Evolutionary conservation across 1,284 basidiomycete species (phyloP).

Genomic region (Schizophyllum amplum): DNA sequence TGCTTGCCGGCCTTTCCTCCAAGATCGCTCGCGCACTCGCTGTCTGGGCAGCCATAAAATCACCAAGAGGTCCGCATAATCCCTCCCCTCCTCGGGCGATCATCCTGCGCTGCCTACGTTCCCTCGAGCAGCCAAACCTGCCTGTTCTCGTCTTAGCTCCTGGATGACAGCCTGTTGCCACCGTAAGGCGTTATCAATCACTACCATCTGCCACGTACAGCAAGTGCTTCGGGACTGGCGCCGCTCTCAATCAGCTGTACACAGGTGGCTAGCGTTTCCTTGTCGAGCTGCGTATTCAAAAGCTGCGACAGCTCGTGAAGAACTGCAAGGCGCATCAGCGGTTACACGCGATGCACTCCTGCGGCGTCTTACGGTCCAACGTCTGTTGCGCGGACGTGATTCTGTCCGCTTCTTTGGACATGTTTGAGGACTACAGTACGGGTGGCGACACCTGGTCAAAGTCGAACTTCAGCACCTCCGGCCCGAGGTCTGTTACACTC

Average conservation of each 20-base stretch:
- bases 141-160: slow-evolving; percentile 62
- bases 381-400: slow-evolving; percentile 71
- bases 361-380: slow-evolving; percentile 60
- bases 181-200: neutral
- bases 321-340: slow-evolving; percentile 35
- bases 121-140: slow-evolving; percentile 8
- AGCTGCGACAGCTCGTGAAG: slow-evolving; percentile 78
- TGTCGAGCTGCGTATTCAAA: slow-evolving; percentile 74
- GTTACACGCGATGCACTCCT: neutral
- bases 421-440: too few species aligned
- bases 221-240: slow-evolving; percentile 79
- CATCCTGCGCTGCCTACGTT: too few species aligned
- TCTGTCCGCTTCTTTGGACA: slow-evolving; percentile 51
- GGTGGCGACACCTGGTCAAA: too few species aligned
- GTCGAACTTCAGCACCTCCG: too few species aligned
- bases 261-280: slow-evolving; percentile 76
- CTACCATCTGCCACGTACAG: slow-evolving; percentile 41
- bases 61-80: too few species aligned
- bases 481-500: too few species aligned
- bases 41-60: too few species aligned
- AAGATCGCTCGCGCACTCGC: too few species aligned
- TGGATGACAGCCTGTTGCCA: slow-evolving; percentile 58
- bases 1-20: too few species aligned
- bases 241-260: slow-evolving; percentile 81
- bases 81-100: too few species aligned